Percentiles rank a stretch among this genome's conserved stretches.
These are phyloP conservation scores for Rauvolfia tetraphylla DNA, from an alignment of 257 asterid species.

Conservation along the genomic window DNA sequence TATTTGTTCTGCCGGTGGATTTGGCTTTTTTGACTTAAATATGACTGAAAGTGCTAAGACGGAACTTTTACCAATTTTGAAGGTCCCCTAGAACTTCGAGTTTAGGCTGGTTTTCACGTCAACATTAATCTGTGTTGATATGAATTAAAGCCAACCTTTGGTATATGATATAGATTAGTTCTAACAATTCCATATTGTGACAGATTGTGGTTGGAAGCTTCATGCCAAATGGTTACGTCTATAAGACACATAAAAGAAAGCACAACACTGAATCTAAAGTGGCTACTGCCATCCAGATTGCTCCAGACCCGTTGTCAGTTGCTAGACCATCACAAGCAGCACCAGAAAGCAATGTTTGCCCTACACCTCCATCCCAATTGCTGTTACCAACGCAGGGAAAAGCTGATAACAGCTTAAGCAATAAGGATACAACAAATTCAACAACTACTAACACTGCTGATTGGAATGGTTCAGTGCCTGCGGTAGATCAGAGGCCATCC, in stretches of 20 bases:
- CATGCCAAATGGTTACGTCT: constrained; percentile 35
- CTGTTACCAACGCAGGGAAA: constrained; percentile 46
- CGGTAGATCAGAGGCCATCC: constrained; percentile 49
- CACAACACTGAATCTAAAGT: constrained; percentile 34
- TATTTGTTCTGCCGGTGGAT: not conserved
- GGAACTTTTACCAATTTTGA: not conserved
- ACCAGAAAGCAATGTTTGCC: constrained; percentile 32
- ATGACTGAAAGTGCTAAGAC: not conserved
- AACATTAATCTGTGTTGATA: not conserved
- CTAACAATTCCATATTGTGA: not conserved
- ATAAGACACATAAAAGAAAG: constrained; percentile 41
- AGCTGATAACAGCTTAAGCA: constrained; percentile 38
- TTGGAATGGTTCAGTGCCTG: constrained; percentile 53
- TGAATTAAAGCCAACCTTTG: not conserved
- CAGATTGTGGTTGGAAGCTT: constrained; percentile 90
- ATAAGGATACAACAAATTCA: constrained; percentile 46
- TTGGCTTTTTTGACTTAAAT: not conserved
- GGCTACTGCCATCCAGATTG: constrained; percentile 32
- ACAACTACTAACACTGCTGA: constrained; percentile 51
- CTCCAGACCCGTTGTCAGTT: constrained; percentile 42
- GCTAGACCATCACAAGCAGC: constrained; percentile 65
- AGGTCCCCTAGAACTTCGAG: not conserved
- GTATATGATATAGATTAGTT: not conserved
- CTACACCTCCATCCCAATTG: constrained; percentile 38
- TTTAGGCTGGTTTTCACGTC: not conserved